phyloP scores from a whole-genome alignment of 345 rosid species.

The Schrenkiella parvula region DNA sequence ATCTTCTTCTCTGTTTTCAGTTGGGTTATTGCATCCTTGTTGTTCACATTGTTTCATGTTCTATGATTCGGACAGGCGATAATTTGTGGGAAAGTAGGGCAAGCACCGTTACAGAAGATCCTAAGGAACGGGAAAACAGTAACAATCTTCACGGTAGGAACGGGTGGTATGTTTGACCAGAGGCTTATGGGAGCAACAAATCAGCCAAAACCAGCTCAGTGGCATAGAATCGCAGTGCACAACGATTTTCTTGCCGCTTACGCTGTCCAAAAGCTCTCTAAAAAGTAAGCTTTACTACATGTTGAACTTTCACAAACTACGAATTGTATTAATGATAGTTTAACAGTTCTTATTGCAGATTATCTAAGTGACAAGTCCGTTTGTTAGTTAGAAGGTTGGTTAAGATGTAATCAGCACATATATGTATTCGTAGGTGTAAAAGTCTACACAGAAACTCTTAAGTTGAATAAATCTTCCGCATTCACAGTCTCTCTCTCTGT shows the following conservation, averaged over 20 bases:
- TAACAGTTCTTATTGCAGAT: background rate
- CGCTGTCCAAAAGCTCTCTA: constrained; percentile 75
- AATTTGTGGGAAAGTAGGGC: constrained; percentile 87
- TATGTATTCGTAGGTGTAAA: no score
- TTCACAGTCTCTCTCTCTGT: background rate
- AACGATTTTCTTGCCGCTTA: constrained; percentile 69
- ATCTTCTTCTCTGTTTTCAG: background rate
- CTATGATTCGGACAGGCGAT: constrained; percentile 56
- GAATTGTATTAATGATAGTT: background rate
- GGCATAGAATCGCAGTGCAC: constrained; percentile 98
- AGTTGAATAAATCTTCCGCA: background rate
- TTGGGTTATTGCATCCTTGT: background rate
- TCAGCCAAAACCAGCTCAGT: constrained; percentile 79
- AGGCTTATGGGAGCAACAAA: constrained; percentile 49
- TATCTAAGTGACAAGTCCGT: background rate
- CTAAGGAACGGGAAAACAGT: constrained; percentile 82
- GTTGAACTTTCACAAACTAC: background rate
- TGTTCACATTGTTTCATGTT: background rate
- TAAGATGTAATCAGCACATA: no score
- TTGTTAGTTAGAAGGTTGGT: background rate
- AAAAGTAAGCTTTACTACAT: constrained; percentile 45
- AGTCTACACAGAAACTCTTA: background rate
- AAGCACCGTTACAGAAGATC: constrained; percentile 85
- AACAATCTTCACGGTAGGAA: constrained; percentile 90
- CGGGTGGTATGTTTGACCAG: constrained; percentile 93